These are phyloP conservation scores for Mycena rebaudengoi DNA, from an alignment of 768 basidiomycete genomes.

Conservation along the genomic window DNA sequence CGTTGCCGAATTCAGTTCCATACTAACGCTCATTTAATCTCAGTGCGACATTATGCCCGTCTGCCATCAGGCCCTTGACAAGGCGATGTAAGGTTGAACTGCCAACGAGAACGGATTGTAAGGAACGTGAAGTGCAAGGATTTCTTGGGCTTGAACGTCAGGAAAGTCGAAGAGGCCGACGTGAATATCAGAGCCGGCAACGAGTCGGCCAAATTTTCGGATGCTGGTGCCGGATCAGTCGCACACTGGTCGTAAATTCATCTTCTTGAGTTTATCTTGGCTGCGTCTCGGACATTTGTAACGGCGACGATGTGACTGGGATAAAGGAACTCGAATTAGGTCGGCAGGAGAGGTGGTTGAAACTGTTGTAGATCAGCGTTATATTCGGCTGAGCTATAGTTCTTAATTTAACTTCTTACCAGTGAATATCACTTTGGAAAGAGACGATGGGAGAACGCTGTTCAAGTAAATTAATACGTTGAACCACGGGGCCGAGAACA, in stretches of 20 bases:
- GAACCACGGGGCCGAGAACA: no score
- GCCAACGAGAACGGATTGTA: slow-evolving; percentile 95
- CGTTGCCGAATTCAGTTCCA: slow-evolving; percentile 92
- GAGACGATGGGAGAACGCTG: no score
- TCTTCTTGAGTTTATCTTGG: no score
- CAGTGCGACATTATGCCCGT: slow-evolving; percentile 93
- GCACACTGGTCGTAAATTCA: slow-evolving; percentile 73
- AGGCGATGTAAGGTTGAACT: slow-evolving; percentile 98
- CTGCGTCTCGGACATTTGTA: no score
- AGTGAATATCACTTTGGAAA: no score
- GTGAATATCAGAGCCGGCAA: slow-evolving; percentile 96
- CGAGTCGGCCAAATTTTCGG: slow-evolving; percentile 71
- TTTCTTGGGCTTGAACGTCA: slow-evolving; percentile 93
- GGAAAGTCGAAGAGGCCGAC: slow-evolving; percentile 93
- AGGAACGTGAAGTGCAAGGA: slow-evolving; percentile 91
- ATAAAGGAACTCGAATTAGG: slow-evolving; percentile 65
- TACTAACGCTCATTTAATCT: slow-evolving; percentile 70
- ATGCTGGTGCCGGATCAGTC: slow-evolving; percentile 52
- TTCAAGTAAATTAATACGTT: no score
- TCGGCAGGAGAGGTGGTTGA: slow-evolving; percentile 73
- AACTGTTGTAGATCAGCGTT: no score
- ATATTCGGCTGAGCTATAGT: no score
- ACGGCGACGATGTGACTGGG: slow-evolving; percentile 60
- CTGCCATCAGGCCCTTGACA: slow-evolving; percentile 92
- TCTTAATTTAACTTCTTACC: no score